Conservation (phyloP, 164 flowering plant genomes). For the Umbilicus rupestris region DNA sequence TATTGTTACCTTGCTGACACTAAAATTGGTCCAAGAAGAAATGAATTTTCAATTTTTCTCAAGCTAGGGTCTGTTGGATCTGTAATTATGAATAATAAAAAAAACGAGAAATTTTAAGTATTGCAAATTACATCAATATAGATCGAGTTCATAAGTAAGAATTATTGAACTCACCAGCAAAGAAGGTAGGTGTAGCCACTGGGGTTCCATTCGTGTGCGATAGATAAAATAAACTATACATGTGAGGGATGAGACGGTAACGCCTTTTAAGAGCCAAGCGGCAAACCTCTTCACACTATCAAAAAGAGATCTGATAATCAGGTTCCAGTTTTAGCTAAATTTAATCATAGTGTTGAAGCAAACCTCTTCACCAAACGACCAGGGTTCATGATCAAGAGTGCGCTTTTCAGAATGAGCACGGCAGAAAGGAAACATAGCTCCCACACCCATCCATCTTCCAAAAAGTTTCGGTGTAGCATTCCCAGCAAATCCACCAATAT, state of each 20-base stretch:
- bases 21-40: constrained; percentile 78
- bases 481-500: constrained; percentile 96
- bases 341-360: neutral
- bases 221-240: constrained; percentile 77
- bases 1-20: constrained; percentile 65
- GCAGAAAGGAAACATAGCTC: constrained; percentile 88
- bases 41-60: constrained; percentile 64
- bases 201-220: constrained; percentile 77
- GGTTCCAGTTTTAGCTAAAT: neutral
- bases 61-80: constrained; percentile 74
- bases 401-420: constrained; percentile 77
- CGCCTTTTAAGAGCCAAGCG: constrained; percentile 84
- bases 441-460: constrained; percentile 93
- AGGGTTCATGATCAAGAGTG: constrained; percentile 81
- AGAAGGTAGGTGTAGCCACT: constrained; percentile 77
- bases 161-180: constrained; percentile 49
- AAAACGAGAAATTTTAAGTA: neutral
- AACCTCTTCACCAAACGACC: constrained; percentile 97
- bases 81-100: constrained; percentile 22
- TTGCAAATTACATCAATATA: neutral
- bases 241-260: constrained; percentile 68
- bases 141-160: neutral
- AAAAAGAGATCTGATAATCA: neutral
- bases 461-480: constrained; percentile 86
- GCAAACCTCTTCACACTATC: constrained; percentile 93